A percentile compares a stretch with the other conserved stretches of the same genome.
Conservation (phyloP, 2,329 filamentous ascomycete species). For the Ophiostoma fasciatum region DNA sequence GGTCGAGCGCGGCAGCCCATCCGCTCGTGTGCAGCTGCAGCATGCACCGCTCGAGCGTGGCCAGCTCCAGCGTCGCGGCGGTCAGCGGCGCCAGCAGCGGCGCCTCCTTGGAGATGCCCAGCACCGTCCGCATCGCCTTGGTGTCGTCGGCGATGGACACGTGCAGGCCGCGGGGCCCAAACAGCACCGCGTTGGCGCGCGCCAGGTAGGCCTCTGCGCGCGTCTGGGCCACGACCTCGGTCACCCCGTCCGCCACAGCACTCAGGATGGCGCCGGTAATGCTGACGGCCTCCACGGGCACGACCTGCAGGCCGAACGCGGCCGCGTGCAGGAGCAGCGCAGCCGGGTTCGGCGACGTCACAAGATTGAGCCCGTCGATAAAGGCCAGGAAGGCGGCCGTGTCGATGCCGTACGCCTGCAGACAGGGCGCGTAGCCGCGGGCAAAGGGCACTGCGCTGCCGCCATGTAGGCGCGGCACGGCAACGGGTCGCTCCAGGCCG, state of each 20-base stretch:
- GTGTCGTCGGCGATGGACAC: slow-evolving; percentile 15
- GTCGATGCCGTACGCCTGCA: slow-evolving; percentile 14
- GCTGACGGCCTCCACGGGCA: slow-evolving; percentile 19
- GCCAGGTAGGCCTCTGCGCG: slow-evolving; percentile 16
- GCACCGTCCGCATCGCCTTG: slow-evolving; percentile 13
- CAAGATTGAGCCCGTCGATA: slow-evolving; percentile 22
- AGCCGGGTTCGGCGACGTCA: slow-evolving; percentile 18
- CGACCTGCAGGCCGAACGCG: slow-evolving; percentile 14
- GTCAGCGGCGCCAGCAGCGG: slow-evolving; percentile 12
- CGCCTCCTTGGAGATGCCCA: slow-evolving; percentile 13
- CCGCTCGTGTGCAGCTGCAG: slow-evolving; percentile 7
- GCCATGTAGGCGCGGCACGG: slow-evolving; percentile 1
- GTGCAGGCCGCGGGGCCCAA: slow-evolving; percentile 18
- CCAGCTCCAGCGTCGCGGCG: slow-evolving; percentile 13
- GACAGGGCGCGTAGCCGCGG: slow-evolving; percentile 14
- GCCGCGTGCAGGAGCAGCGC: slow-evolving; percentile 15
- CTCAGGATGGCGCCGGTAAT: slow-evolving; percentile 13
- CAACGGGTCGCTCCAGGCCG: background rate
- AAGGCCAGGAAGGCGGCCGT: slow-evolving; percentile 17
- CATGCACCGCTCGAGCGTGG: slow-evolving; percentile 13
- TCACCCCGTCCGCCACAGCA: slow-evolving; percentile 11
- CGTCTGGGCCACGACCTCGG: slow-evolving; percentile 15
- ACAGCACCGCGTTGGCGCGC: slow-evolving; percentile 18
- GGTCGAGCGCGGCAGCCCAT: slow-evolving; percentile 10
- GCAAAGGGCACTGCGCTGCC: slow-evolving; percentile 13